Base-by-base conservation (phyloP, 2,329 filamentous ascomycete genomes). In the Cercospora citrullina region DNA sequence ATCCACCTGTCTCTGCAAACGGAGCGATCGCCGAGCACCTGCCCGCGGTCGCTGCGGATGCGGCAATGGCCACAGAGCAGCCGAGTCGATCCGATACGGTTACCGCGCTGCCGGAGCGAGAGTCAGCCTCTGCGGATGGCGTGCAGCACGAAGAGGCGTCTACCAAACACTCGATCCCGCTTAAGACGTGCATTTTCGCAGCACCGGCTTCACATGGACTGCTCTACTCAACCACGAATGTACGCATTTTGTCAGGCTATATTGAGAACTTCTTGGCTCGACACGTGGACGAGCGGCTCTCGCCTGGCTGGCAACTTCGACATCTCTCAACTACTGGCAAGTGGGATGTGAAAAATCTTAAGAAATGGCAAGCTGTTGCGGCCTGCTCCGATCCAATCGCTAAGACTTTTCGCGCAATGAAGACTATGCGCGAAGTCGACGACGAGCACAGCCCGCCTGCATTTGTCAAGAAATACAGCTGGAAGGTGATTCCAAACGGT, bases 331-430 rank as follows among this genome's bases (percentile, higher is more conserved):
- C 91, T 1, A 91, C 93, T 72, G 94, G 94, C 3, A 98, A 98
- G 81, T 98, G 94, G 94, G 94, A 97, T 76, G 93, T 98, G 72
- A 98, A 98, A 81, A 98, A 98, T 75, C 84, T 97, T 10, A 89
- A 87, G 68, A 98, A 98, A 77, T 98, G 94, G 94, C 87, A 92
- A 78, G 88, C 88, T 18, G 70, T 74, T 14, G 63, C 66, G 1
- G 63, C 70, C 4, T 74, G 72, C 65, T 75, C 74, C 1, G 70
- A 71, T 10, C 89, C 90, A 3, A 95, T 98, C 68, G 91, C 87
- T 0, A 87, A 88, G 14, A 84, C 93, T 4, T 97, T 97, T 77
- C 89, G 92, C 28, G 94, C 93, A 2, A 91, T 97, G 86, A 97
- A 98, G 80, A 98, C 95, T 0, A 85, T 98, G 21, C 88, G 94